Evolutionary conservation across 139 green algal species (phyloP).

Genomic region (Microglena sp.): DNA sequence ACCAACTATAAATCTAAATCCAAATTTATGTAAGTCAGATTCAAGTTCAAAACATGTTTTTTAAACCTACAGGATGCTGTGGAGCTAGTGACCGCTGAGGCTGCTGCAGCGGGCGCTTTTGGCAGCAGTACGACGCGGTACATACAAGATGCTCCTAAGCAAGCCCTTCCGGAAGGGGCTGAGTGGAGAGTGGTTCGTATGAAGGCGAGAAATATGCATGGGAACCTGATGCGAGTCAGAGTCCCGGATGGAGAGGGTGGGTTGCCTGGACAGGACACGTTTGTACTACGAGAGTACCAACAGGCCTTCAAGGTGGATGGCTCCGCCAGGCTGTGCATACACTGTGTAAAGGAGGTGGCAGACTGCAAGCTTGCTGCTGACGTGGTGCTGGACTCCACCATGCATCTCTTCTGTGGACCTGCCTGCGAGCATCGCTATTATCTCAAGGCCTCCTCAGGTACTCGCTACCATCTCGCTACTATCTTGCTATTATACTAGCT

Average conservation of each 20-base stretch:
- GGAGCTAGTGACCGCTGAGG: slow-evolving; percentile 35
- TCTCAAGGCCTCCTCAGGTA: slow-evolving; percentile 31
- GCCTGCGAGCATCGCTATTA: slow-evolving; percentile 56
- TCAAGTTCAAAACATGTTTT: no score
- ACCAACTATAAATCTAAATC: no score
- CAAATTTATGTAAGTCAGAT: no score
- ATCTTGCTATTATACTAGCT: no score
- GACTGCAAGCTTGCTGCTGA: slow-evolving; percentile 13
- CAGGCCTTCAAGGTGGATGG: slow-evolving; percentile 39
- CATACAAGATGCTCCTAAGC: slow-evolving; percentile 9
- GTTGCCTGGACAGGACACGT: no score
- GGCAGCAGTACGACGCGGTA: slow-evolving; percentile 50
- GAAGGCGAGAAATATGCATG: no score
- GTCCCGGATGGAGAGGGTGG: neutral
- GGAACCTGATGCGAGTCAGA: no score
- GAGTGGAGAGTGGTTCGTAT: slow-evolving; percentile 12
- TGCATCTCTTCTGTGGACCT: slow-evolving; percentile 52
- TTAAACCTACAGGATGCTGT: slow-evolving; percentile 34
- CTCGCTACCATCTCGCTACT: no score
- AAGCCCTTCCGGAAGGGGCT: slow-evolving; percentile 2
- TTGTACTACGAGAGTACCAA: no score
- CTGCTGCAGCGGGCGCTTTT: slow-evolving; percentile 39
- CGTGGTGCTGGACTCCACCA: slow-evolving; percentile 29
- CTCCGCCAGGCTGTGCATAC: slow-evolving; percentile 45
- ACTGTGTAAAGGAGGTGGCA: slow-evolving; percentile 34